phyloP scores from a whole-genome alignment of 2,329 filamentous ascomycete genomes.

The Ramularia endophylla region DNA sequence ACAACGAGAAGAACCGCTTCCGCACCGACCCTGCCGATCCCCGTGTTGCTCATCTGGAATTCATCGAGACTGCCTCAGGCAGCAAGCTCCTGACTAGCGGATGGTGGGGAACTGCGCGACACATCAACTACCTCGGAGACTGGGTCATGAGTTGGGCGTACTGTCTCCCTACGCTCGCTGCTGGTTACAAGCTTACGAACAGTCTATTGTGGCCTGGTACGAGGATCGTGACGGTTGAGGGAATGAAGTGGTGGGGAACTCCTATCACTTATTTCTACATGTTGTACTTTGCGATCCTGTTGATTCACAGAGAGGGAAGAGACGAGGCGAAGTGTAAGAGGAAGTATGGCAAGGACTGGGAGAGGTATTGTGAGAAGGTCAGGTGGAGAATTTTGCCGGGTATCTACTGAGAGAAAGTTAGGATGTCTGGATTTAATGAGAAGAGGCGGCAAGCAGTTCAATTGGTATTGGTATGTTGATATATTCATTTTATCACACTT shows the following conservation, averaged over 20 bases:
- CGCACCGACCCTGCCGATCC: conserved; percentile 80
- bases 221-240: conserved; percentile 52
- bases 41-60: conserved; percentile 70
- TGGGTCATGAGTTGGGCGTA: conserved; percentile 94
- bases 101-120: conserved; percentile 88
- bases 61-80: conserved; percentile 76
- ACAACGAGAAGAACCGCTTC: conserved; percentile 94
- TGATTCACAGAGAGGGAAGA: conserved; percentile 78
- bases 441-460: no score
- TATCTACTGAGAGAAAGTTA: conserved; percentile 72
- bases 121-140: conserved; percentile 95
- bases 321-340: conserved; percentile 86
- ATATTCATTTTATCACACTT: neutral
- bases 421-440: neutral
- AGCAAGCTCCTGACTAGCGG: conserved; percentile 76
- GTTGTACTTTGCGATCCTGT: conserved; percentile 79
- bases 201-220: conserved; percentile 51
- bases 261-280: conserved; percentile 93
- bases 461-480: no score
- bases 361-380: conserved; percentile 77
- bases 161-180: conserved; percentile 75
- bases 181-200: conserved; percentile 68
- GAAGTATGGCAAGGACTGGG: conserved; percentile 93
- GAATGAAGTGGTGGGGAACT: conserved; percentile 75
- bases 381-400: conserved; percentile 77